A percentile compares a stretch with the other conserved stretches of the same genome.
Evolutionary conservation across 2,329 filamentous ascomycete species (phyloP).

Genomic region (Colletotrichum musicola): DNA sequence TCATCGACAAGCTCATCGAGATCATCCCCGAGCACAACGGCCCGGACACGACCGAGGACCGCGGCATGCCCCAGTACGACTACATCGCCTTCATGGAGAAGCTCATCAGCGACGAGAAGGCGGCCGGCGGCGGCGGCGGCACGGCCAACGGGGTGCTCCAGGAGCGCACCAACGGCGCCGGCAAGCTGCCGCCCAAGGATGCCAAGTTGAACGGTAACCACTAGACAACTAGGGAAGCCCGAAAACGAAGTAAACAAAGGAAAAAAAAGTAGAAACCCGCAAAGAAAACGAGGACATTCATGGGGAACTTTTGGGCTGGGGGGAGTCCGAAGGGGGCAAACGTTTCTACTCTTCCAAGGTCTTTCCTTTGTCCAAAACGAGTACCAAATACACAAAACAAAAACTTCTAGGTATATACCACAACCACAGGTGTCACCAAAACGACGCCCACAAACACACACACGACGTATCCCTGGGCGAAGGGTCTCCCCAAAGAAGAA

Average conservation of each 20-base stretch:
- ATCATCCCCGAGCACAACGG: conserved; percentile 89
- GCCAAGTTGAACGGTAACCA: conserved; percentile 51
- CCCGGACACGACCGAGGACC: conserved; percentile 87
- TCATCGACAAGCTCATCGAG: conserved; percentile 91
- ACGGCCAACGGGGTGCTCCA: conserved; percentile 48
- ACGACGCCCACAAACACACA: neutral
- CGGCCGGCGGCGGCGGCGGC: conserved; percentile 44
- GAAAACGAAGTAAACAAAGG: no score
- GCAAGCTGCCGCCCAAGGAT: conserved; percentile 49
- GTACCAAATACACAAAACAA: neutral
- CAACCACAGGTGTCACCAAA: neutral
- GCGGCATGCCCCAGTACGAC: conserved; percentile 89
- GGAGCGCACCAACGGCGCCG: conserved; percentile 51
- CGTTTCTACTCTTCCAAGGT: neutral
- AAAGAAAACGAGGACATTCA: conserved; percentile 5
- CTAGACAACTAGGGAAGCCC: conserved; percentile 16
- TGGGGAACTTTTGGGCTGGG: neutral
- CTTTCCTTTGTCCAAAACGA: conserved; percentile 21
- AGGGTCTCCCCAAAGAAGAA: neutral
- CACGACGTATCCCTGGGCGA: conserved; percentile 12
- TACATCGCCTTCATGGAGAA: conserved; percentile 98
- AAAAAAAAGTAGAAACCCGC: neutral
- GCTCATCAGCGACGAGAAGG: conserved; percentile 67
- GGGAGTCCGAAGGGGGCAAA: neutral
- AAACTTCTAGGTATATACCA: conserved; percentile 4